These are phyloP conservation scores for Hippophae gyantsensis DNA, from an alignment of 306 rosid genomes.

Conservation along the genomic window DNA sequence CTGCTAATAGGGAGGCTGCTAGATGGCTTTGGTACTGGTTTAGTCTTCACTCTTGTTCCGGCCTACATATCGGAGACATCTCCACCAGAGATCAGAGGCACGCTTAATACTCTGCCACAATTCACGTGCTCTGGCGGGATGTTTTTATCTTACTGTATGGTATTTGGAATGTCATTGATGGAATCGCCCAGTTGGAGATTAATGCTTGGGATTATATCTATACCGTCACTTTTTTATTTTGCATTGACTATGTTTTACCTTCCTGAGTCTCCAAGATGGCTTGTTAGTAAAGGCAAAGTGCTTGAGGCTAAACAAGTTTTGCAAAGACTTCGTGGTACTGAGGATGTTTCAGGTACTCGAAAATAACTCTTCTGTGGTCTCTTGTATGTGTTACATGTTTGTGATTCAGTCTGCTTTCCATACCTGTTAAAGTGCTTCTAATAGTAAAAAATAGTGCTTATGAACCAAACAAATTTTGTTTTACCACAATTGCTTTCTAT, in stretches of 20 bases:
- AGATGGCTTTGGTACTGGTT: constrained; percentile 81
- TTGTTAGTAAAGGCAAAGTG: constrained; percentile 81
- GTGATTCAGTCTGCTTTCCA: too few relatives aligned
- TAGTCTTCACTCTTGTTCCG: constrained; percentile 69
- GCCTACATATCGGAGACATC: constrained; percentile 75
- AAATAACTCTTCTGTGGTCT: too few relatives aligned
- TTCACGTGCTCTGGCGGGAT: constrained; percentile 72
- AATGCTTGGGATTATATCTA: constrained; percentile 70
- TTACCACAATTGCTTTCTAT: too few relatives aligned
- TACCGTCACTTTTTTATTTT: constrained; percentile 57
- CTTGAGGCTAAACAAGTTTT: constrained; percentile 64
- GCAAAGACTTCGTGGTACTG: constrained; percentile 60
- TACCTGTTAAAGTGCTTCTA: too few relatives aligned
- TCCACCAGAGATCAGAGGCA: constrained; percentile 78
- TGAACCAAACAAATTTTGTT: too few relatives aligned
- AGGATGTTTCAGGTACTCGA: constrained; percentile 68
- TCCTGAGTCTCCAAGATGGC: constrained; percentile 90
- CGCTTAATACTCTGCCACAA: constrained; percentile 72
- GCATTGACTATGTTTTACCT: constrained; percentile 48
- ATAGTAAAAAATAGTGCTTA: too few relatives aligned
- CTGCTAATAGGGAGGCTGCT: constrained; percentile 51
- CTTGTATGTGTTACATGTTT: too few relatives aligned
- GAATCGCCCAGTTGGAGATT: constrained; percentile 58
- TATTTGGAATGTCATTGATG: constrained; percentile 52
- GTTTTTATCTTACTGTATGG: constrained; percentile 70